Evolutionary conservation across 495 filamentous ascomycete genomes (phyloP).

Genomic region (Aspergillus olivimuriae): DNA sequence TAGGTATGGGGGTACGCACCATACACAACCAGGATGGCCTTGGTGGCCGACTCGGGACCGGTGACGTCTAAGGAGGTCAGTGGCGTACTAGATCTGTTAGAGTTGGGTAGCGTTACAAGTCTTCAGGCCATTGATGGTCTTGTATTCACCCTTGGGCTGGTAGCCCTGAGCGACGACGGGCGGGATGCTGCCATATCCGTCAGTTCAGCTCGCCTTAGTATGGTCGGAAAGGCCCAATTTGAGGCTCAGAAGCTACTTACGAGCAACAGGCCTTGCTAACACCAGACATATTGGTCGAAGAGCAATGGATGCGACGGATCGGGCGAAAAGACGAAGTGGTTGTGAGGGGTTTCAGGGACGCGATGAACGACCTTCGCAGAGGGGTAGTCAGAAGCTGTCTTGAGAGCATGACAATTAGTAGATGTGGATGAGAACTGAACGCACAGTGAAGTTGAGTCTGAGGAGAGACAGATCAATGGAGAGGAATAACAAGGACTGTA

Average conservation of each 20-base stretch:
- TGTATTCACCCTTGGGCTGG: constrained; percentile 54
- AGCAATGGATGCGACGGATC: constrained; percentile 16
- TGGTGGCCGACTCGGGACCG: constrained; percentile 42
- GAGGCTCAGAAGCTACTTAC: too few species aligned
- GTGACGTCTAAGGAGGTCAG: constrained; percentile 38
- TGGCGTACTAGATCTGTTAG: background rate
- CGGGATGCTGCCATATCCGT: constrained; percentile 39
- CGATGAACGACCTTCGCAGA: constrained; percentile 12
- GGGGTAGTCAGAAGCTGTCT: constrained; percentile 18
- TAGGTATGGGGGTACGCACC: constrained; percentile 24
- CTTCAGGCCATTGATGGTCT: constrained; percentile 54
- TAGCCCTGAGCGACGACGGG: constrained; percentile 52
- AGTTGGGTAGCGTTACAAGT: constrained; percentile 44
- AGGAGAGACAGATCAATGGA: background rate
- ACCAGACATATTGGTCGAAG: constrained; percentile 33
- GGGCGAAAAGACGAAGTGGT: constrained; percentile 1
- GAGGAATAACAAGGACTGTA: background rate
- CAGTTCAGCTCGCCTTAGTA: constrained; percentile 1
- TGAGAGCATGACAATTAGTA: constrained; percentile 6
- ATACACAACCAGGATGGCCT: constrained; percentile 50
- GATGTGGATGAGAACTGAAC: background rate
- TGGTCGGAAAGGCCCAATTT: too few species aligned
- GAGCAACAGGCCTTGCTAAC: constrained; percentile 45
- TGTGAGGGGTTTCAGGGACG: constrained; percentile 10
- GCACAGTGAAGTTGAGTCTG: background rate